phyloP scores from a whole-genome alignment of 768 basidiomycete genomes.

The Calocera cornea region DNA sequence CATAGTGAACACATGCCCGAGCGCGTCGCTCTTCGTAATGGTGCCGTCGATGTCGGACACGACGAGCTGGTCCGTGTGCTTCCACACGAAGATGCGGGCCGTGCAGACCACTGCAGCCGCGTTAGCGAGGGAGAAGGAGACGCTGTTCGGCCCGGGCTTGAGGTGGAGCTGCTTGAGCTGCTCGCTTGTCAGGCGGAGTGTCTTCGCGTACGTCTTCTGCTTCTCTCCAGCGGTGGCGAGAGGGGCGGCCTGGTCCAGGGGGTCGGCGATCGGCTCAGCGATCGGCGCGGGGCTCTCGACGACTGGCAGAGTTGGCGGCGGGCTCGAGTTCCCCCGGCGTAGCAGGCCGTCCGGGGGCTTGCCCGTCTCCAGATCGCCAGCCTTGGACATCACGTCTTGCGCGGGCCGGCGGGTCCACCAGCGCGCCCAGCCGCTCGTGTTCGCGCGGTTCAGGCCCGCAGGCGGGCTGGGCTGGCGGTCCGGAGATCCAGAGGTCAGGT shows the following conservation, averaged over 20 bases:
- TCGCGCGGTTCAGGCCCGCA: slow-evolving; percentile 10
- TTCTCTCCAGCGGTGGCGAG: slow-evolving; percentile 10
- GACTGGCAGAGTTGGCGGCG: not conserved
- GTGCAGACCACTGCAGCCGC: slow-evolving; percentile 73
- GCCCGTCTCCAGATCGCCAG: not conserved
- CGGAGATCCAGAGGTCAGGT: not conserved
- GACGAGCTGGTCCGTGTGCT: slow-evolving; percentile 76
- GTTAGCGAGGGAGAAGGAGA: slow-evolving; percentile 84
- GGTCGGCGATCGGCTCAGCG: not conserved
- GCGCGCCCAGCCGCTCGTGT: slow-evolving; percentile 24
- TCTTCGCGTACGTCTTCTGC: slow-evolving; percentile 68
- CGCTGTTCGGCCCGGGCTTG: slow-evolving; percentile 74
- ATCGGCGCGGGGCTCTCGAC: not conserved
- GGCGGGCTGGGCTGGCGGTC: not conserved
- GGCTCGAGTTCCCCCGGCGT: not conserved
- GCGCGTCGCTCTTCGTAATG: slow-evolving; percentile 97
- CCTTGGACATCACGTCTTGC: not conserved
- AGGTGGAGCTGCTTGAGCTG: slow-evolving; percentile 81
- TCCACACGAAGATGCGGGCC: slow-evolving; percentile 91
- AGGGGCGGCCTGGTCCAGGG: not conserved
- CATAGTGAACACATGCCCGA: slow-evolving; percentile 94
- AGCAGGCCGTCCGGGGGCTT: not conserved
- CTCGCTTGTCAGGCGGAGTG: slow-evolving; percentile 81
- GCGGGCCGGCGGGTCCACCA: slow-evolving; percentile 21
- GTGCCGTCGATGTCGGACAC: slow-evolving; percentile 98